Evolutionary conservation across 805 yeast genomes (phyloP).

Genomic region (Schwanniomyces pseudopolymorphus): DNA sequence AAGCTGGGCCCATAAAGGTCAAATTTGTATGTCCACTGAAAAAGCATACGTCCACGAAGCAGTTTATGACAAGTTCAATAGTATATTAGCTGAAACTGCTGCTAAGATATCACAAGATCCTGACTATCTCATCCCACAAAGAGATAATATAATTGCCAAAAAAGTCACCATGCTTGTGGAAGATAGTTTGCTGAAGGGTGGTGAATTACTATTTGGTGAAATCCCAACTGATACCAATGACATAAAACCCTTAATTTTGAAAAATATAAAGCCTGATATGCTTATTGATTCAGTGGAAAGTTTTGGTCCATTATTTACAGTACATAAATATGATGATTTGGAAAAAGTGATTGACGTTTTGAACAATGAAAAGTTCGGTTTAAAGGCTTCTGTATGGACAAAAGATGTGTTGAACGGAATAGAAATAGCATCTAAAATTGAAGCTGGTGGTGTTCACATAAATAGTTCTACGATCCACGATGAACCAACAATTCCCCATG

Average conservation of each 20-base stretch:
- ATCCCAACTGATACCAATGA: slow-evolving; percentile 2
- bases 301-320: slow-evolving; percentile 44
- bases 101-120: slow-evolving; percentile 11
- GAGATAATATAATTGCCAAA: slow-evolving; percentile 23
- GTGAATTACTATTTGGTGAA: slow-evolving; percentile 25
- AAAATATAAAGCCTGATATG: slow-evolving; percentile 29
- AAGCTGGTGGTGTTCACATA: slow-evolving; percentile 42
- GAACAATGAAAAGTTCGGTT: slow-evolving; percentile 33
- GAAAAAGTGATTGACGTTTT: slow-evolving; percentile 17
- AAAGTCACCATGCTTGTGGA: slow-evolving; percentile 24
- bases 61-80: slow-evolving; percentile 28
- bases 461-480: slow-evolving; percentile 33
- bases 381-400: slow-evolving; percentile 46
- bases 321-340: slow-evolving; percentile 22
- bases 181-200: slow-evolving; percentile 41
- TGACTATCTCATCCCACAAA: slow-evolving; percentile 24
- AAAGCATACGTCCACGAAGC: slow-evolving; percentile 33
- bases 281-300: slow-evolving; percentile 29
- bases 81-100: slow-evolving; percentile 15
- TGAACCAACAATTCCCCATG: slow-evolving; percentile 43
- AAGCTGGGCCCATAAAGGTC: slow-evolving; percentile 46
- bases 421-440: slow-evolving; percentile 30
- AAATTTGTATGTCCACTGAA: slow-evolving; percentile 49
- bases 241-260: slow-evolving; percentile 30
- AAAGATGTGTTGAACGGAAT: slow-evolving; percentile 32